Percentiles rank a stretch among this genome's conserved stretches.
phyloP scores from a whole-genome alignment of 2,329 filamentous ascomycete species.

The Didymella segeticola region DNA sequence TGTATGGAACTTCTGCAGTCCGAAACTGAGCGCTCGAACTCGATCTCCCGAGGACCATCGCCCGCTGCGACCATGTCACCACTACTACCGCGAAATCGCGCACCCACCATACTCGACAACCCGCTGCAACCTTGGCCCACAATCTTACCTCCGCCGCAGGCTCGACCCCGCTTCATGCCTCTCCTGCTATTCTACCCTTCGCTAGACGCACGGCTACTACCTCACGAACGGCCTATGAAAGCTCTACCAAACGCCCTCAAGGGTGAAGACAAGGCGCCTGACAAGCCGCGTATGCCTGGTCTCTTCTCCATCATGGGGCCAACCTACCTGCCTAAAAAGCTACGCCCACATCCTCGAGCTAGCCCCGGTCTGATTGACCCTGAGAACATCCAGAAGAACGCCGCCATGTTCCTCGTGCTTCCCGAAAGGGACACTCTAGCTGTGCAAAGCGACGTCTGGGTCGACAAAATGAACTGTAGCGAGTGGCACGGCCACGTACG shows the following conservation, averaged over 20 bases:
- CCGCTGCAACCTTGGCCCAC: conserved; percentile 46
- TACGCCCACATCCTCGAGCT: conserved; percentile 49
- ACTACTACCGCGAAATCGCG: conserved; percentile 36
- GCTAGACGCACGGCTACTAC: conserved; percentile 51
- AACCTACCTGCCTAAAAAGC: conserved; percentile 50
- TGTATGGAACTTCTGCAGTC: conserved; percentile 32
- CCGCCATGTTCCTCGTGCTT: conserved; percentile 51
- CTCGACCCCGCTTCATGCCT: conserved; percentile 46
- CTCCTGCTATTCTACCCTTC: conserved; percentile 54
- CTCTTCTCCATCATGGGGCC: conserved; percentile 51
- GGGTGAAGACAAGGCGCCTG: conserved; percentile 36
- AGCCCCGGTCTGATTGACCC: conserved; percentile 50
- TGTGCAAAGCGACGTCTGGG: conserved; percentile 53
- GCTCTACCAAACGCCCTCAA: conserved; percentile 45
- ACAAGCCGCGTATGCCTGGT: conserved; percentile 43
- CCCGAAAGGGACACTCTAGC: conserved; percentile 51
- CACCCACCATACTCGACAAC: conserved; percentile 41
- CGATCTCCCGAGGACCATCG: conserved; percentile 18
- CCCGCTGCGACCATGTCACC: conserved; percentile 33
- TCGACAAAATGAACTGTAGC: conserved; percentile 46
- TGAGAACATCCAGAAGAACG: conserved; percentile 45
- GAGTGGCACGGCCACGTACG: conserved; percentile 44
- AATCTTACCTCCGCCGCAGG: conserved; percentile 44
- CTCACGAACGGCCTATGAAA: conserved; percentile 50
- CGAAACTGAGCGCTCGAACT: not conserved